Evolutionary conservation across 2,329 filamentous ascomycete species (phyloP).

Genomic region (Calycina marina): DNA sequence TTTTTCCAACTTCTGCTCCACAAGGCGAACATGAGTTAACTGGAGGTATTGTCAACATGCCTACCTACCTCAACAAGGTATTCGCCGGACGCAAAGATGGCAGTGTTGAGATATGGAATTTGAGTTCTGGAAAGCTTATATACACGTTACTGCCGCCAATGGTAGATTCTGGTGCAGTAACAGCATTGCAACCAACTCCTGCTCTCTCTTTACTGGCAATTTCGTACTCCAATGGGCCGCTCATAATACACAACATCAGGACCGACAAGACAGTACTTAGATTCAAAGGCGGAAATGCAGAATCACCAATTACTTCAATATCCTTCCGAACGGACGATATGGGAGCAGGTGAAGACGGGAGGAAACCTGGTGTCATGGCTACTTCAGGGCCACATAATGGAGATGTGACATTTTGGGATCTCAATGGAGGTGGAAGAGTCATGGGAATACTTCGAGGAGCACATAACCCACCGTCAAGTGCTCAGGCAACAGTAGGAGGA

Average conservation of each 20-base stretch:
- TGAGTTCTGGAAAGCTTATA: conserved; percentile 80
- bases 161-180: conserved; percentile 64
- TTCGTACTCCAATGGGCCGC: conserved; percentile 64
- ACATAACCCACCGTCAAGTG: conserved; percentile 55
- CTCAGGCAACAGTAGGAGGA: conserved; percentile 42
- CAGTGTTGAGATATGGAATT: conserved; percentile 91
- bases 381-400: conserved; percentile 67
- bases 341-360: conserved; percentile 78
- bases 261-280: conserved; percentile 60
- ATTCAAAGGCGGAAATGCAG: conserved; percentile 50
- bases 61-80: conserved; percentile 91
- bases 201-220: conserved; percentile 78
- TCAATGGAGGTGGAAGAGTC: conserved; percentile 76
- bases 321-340: conserved; percentile 81
- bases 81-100: conserved; percentile 81
- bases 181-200: conserved; percentile 70
- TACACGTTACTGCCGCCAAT: conserved; percentile 75
- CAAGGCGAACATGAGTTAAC: conserved; percentile 55
- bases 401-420: conserved; percentile 91
- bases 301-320: conserved; percentile 61
- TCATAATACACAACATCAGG: conserved; percentile 71
- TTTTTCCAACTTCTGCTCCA: conserved; percentile 41
- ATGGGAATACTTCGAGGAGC: conserved; percentile 78
- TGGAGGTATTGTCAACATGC: conserved; percentile 72
- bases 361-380: conserved; percentile 82